Percentiles rank a stretch among this genome's conserved stretches.
Evolutionary conservation across 225 moss, liverwort and hornwort genomes (phyloP).

Genomic region (Asterella californica): DNA sequence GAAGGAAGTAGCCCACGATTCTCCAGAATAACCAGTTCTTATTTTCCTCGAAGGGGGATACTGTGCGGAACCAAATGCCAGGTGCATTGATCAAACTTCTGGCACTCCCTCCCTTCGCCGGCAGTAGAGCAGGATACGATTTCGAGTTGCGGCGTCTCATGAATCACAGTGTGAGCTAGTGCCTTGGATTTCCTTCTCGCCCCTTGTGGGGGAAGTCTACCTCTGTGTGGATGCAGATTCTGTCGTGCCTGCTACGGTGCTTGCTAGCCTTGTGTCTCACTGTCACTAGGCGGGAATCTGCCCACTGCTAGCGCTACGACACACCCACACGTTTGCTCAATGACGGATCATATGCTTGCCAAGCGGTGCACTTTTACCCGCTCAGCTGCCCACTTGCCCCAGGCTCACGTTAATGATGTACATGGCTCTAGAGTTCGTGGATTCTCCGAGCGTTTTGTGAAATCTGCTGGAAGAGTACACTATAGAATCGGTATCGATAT

Average conservation of each 20-base stretch:
- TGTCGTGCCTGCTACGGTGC: neutral
- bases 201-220: neutral
- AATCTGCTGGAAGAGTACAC: neutral
- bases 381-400: neutral
- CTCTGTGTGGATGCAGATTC: conserved; percentile 10
- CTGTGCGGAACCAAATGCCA: conserved; percentile 1
- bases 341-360: neutral
- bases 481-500: neutral
- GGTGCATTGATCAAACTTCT: neutral
- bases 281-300: conserved; percentile 9
- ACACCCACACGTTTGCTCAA: neutral
- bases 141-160: conserved; percentile 24
- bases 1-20: neutral
- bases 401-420: neutral
- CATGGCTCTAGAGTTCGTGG: neutral
- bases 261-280: neutral
- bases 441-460: neutral
- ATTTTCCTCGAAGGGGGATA: neutral
- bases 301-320: neutral
- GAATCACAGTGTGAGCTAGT: conserved; percentile 15
- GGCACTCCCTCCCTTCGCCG: conserved; percentile 6
- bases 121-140: conserved; percentile 11
- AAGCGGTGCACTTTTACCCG: neutral
- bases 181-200: conserved; percentile 8
- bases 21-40: neutral